phyloP scores from a whole-genome alignment of 176 grass and related monocot species.

The Oryza glaberrima region DNA sequence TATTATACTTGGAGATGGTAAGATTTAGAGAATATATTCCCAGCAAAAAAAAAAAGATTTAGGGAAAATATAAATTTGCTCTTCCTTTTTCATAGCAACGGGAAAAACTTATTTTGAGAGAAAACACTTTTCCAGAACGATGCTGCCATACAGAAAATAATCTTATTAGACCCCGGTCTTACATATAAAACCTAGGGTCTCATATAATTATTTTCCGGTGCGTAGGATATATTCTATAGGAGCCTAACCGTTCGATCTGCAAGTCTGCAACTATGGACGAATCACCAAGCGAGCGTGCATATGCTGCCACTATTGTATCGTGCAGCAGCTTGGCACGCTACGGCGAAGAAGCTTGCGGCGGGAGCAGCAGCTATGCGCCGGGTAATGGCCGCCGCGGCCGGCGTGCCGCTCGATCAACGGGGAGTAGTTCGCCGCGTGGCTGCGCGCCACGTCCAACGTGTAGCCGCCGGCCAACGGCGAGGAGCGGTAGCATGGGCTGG shows the following conservation, averaged over 20 bases:
- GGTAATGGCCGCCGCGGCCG: background rate
- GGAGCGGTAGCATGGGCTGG: background rate
- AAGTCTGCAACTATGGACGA: no score
- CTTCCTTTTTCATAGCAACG: background rate
- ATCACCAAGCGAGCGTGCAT: no score
- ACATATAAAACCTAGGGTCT: background rate
- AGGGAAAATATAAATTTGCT: background rate
- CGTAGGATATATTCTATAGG: background rate
- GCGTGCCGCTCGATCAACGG: conserved; percentile 42
- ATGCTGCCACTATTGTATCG: background rate
- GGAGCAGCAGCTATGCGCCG: background rate
- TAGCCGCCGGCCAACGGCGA: background rate
- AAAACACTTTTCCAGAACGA: background rate
- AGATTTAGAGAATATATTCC: no score
- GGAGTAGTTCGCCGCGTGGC: conserved; percentile 39
- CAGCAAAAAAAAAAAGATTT: no score
- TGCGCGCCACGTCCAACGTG: conserved; percentile 12
- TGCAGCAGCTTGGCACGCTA: background rate
- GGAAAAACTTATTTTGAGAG: background rate
- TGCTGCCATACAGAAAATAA: background rate
- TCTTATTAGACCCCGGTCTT: background rate
- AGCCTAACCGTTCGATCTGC: no score
- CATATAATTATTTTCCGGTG: background rate
- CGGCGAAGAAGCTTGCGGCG: background rate
- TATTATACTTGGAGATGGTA: no score